These are phyloP conservation scores for Blepharisma japonicum DNA, from an alignment of 73 alveolate genomes.

Conservation along the genomic window DNA sequence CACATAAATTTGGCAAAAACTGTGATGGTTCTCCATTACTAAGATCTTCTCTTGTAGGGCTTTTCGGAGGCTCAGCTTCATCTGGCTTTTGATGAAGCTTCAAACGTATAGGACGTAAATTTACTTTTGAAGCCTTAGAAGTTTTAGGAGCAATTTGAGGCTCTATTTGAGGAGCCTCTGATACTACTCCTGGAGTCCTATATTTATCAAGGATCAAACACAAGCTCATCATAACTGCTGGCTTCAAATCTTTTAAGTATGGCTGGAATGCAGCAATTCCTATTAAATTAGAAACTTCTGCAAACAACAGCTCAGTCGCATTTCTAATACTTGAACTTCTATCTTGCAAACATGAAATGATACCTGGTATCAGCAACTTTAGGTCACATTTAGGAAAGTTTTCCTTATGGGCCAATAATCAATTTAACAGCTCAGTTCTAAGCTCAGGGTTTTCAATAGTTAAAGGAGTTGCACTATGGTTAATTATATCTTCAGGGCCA, in stretches of 20 bases:
- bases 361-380: slow-evolving; percentile 48
- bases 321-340: slow-evolving; percentile 68
- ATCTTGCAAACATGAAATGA: slow-evolving; percentile 70
- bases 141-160: neutral
- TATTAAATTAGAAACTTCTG: slow-evolving; percentile 49
- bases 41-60: neutral
- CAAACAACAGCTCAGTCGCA: slow-evolving; percentile 66
- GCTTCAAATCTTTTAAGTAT: slow-evolving; percentile 63
- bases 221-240: slow-evolving; percentile 45
- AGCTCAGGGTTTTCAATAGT: slow-evolving; percentile 69
- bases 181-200: neutral
- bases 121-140: neutral
- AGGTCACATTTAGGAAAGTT: slow-evolving; percentile 52
- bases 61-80: neutral
- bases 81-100: neutral
- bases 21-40: slow-evolving; percentile 48
- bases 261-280: slow-evolving; percentile 36
- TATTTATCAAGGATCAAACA: neutral
- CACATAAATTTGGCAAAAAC: slow-evolving; percentile 34
- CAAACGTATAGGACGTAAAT: neutral
- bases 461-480: slow-evolving; percentile 49
- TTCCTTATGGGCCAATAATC: slow-evolving; percentile 66
- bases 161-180: neutral
- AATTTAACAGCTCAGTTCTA: slow-evolving; percentile 67
- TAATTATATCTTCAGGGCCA: slow-evolving; percentile 71